A percentile compares a stretch with the other conserved stretches of the same genome.
Evolutionary conservation across 306 rosid species (phyloP).

Genomic region (Prunus mume): DNA sequence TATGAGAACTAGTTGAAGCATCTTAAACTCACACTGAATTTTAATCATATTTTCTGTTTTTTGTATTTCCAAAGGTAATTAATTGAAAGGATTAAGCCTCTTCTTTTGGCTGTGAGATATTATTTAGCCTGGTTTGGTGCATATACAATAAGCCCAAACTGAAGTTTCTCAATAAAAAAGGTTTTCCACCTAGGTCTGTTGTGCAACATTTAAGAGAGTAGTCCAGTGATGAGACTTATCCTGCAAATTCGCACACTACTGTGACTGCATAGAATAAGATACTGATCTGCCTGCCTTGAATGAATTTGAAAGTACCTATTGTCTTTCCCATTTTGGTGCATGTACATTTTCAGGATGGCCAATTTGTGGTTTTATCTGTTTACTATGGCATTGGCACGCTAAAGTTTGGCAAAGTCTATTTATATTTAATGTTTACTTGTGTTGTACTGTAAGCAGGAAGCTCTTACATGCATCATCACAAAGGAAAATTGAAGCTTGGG

Average conservation of each 20-base stretch:
- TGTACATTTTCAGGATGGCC: neutral
- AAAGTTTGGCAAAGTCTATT: neutral
- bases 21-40: neutral
- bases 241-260: neutral
- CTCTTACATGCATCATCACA: slow-evolving; percentile 36
- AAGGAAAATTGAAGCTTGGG: slow-evolving; percentile 71
- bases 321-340: slow-evolving; percentile 16
- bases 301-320: slow-evolving; percentile 3
- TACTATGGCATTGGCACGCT: neutral
- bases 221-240: neutral
- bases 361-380: slow-evolving; percentile 6
- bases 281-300: slow-evolving; percentile 7
- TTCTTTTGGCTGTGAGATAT: neutral
- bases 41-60: no score
- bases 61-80: neutral
- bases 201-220: neutral
- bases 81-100: neutral
- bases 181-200: neutral
- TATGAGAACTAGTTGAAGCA: neutral
- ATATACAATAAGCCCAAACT: neutral
- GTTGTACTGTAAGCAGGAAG: slow-evolving; percentile 46
- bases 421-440: neutral
- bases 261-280: neutral
- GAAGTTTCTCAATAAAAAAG: neutral
- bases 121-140: neutral